A percentile compares a stretch with the other conserved stretches of the same genome.
These are phyloP conservation scores for Allium fistulosum DNA, from an alignment of 106 monocot genomes.

Conservation along the genomic window DNA sequence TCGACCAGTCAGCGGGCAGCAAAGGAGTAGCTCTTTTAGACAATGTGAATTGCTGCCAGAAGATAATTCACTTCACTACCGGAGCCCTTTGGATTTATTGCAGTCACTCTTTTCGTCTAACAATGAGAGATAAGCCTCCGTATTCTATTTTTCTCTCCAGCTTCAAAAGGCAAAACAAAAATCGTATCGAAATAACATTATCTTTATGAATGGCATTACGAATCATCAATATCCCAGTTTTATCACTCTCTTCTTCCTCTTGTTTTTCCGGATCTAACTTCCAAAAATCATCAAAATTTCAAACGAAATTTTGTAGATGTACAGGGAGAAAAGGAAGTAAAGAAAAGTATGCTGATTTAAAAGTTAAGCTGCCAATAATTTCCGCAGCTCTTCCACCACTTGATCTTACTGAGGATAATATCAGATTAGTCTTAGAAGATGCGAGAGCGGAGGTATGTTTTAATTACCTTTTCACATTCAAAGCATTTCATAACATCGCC, in stretches of 20 bases:
- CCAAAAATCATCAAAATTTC: not conserved
- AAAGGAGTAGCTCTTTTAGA: too few species aligned
- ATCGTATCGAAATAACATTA: too few species aligned
- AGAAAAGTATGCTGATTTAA: not conserved
- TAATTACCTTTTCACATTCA: too few species aligned
- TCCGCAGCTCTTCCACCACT: conserved; percentile 32
- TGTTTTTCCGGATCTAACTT: conserved; percentile 7
- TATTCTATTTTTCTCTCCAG: too few species aligned
- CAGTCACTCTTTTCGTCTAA: too few species aligned
- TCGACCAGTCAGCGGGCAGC: too few species aligned
- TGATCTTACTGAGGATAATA: conserved; percentile 66
- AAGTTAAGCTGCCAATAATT: conserved; percentile 10
- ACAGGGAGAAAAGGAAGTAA: not conserved
- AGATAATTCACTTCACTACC: too few species aligned
- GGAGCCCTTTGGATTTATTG: too few species aligned
- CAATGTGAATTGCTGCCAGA: too few species aligned
- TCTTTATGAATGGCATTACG: conserved; percentile 13
- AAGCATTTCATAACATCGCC: too few species aligned
- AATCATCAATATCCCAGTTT: not conserved
- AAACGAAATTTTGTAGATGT: not conserved
- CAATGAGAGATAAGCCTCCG: too few species aligned
- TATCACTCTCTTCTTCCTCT: not conserved
- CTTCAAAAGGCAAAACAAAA: too few species aligned
- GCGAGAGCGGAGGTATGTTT: conserved; percentile 44
- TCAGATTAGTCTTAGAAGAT: conserved; percentile 50